Base-by-base conservation (phyloP, 2,329 filamentous ascomycete species). In the Aureobasidium lini region DNA sequence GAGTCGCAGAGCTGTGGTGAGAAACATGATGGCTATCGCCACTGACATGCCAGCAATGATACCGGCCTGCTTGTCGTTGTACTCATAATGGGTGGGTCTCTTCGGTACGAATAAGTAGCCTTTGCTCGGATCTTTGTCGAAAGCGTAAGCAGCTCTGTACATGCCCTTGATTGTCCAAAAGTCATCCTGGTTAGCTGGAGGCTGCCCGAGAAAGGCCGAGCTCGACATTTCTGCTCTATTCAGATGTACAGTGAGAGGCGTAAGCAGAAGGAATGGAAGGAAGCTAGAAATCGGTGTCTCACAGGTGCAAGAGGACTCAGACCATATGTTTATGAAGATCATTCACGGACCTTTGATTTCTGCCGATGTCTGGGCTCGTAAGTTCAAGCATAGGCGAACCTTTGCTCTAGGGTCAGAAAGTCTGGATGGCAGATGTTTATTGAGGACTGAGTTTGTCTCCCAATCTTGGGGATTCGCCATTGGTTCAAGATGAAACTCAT, bases 1-100 rank as follows among this genome's bases (percentile, higher is more conserved):
- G 16, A 57, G 53, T 47, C 53, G 42, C 6, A 47, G n/a, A 11
- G 8, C n/a, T 4, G 53, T 57, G 23, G 43, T 46, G 7, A 15
- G 32, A 6, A 57, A 13, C 53, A 57, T 57, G 40, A 57, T 47
- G 29, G 23, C 32, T 46, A 47, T 57, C 6, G 53, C 43, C 40
- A 57, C 10, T 7, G 13, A 31, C 53, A 57, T 36, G 11, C 53
- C 53, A 36, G 37, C 40, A 57, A 57, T 34, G 11, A 57, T 46
- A 18, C 53, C 18, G 23, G 53, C 53, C 37, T 47, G 40, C 53
- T 57, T 57, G 43, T 57, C 53, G 42, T 57, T 57, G 42, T 57
- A 46, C 6, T n/a, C 40, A 47, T 57, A 57, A 29, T 42, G 8
- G 6, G 29, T 18, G n/a, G 53, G 53, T 37, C 18, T 57, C 7